Percentiles rank a stretch among this genome's conserved stretches.
phyloP scores from a whole-genome alignment of 2,329 filamentous ascomycete genomes.

The Thelonectria discophora region DNA sequence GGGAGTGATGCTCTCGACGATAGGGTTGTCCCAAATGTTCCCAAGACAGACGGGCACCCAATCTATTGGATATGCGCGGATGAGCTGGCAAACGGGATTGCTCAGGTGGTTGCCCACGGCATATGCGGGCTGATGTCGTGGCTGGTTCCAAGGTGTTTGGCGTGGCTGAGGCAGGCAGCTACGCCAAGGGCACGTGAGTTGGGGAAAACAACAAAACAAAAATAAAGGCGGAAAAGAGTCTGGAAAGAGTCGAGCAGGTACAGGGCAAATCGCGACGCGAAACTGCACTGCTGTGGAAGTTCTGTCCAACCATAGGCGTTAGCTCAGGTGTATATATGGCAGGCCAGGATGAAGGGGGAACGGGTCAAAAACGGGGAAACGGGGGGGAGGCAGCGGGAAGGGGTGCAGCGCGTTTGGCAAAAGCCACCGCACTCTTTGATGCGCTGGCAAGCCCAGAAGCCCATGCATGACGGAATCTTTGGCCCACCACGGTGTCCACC shows the following conservation, averaged over 20 bases:
- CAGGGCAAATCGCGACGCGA: slow-evolving; percentile 33
- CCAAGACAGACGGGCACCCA: slow-evolving; percentile 57
- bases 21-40: slow-evolving; percentile 55
- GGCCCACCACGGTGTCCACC: slow-evolving; percentile 35
- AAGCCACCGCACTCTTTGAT: slow-evolving; percentile 48
- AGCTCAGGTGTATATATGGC: slow-evolving; percentile 47
- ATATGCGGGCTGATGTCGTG: slow-evolving; percentile 67
- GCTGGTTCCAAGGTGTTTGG: slow-evolving; percentile 44
- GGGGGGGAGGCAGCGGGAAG: slow-evolving; percentile 35
- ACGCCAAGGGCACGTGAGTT: slow-evolving; percentile 56
- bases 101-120: slow-evolving; percentile 63
- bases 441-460: slow-evolving; percentile 47
- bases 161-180: slow-evolving; percentile 45
- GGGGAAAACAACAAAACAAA: slow-evolving; percentile 18
- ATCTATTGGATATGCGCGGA: slow-evolving; percentile 68
- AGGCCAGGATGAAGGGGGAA: slow-evolving; percentile 37
- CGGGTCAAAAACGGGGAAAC: slow-evolving; percentile 36
- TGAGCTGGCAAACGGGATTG: slow-evolving; percentile 69
- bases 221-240: slow-evolving; percentile 1
- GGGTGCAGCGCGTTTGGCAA: slow-evolving; percentile 40
- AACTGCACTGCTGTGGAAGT: slow-evolving; percentile 38
- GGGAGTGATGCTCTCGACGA: slow-evolving; percentile 43
- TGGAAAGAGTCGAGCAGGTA: slow-evolving; percentile 23
- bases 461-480: slow-evolving; percentile 67
- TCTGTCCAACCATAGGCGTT: slow-evolving; percentile 51